Percentiles rank a stretch among this genome's conserved stretches.
Evolutionary conservation across 208 protist species (phyloP).

Genomic region (Naegleria lovaniensis): DNA sequence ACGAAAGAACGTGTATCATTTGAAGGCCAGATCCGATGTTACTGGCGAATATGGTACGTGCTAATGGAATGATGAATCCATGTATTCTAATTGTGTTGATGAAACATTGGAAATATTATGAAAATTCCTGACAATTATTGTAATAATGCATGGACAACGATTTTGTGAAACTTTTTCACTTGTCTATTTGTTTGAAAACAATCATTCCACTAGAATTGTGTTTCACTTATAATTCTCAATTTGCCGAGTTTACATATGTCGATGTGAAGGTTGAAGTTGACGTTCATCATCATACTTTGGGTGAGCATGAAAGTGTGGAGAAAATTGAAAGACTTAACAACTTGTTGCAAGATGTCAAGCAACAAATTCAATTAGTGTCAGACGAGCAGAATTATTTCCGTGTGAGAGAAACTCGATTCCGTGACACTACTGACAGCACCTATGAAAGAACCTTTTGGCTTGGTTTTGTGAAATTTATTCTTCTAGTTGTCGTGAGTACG

Average conservation of each 20-base stretch:
- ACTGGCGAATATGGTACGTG: background rate
- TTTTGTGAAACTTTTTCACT: too few species aligned
- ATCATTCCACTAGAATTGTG: background rate
- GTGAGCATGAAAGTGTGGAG: background rate
- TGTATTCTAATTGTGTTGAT: too few species aligned
- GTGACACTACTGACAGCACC: background rate
- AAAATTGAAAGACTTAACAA: background rate
- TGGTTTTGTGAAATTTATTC: background rate
- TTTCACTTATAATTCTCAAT: background rate
- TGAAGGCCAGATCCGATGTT: background rate
- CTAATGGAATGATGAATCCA: too few species aligned
- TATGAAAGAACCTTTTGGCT: constrained; percentile 2
- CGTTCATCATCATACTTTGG: background rate
- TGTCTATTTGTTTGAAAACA: too few species aligned
- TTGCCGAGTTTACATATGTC: background rate
- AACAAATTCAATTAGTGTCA: background rate
- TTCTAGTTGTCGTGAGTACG: background rate
- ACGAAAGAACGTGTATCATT: background rate
- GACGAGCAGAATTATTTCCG: background rate
- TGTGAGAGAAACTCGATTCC: background rate
- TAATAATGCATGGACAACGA: background rate
- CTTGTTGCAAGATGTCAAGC: background rate
- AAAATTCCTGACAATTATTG: too few species aligned
- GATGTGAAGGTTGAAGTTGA: background rate
- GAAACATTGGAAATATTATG: too few species aligned